Conservation (phyloP, 306 rosid species). For the Crataegus laevigata region DNA sequence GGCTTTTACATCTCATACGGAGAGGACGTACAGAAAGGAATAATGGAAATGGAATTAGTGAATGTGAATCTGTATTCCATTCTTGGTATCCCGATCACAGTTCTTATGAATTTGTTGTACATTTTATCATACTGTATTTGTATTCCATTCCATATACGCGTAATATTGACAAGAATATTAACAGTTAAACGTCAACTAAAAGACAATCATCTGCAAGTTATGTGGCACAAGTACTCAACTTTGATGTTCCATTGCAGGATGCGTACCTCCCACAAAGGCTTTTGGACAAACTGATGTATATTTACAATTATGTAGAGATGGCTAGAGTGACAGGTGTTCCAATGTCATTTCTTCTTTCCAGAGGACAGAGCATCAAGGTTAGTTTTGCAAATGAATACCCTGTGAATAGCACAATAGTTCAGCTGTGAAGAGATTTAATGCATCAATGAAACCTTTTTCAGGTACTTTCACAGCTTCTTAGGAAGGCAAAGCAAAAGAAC, state of each 20-base stretch:
- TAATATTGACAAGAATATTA: neutral
- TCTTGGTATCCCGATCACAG: neutral
- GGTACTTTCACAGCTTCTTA: constrained; percentile 99
- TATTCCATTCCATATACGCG: neutral
- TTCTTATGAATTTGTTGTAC: neutral
- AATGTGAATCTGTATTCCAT: neutral
- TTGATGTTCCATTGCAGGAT: constrained; percentile 50
- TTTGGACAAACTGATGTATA: constrained; percentile 86
- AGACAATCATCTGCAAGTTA: neutral
- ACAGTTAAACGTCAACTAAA: neutral
- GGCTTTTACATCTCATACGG: neutral
- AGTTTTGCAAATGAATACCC: neutral
- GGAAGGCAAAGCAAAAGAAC: constrained; percentile 91
- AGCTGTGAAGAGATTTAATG: constrained; percentile 9
- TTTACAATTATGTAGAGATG: constrained; percentile 98
- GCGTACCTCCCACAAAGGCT: constrained; percentile 98
- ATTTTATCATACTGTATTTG: neutral
- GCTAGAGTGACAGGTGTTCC: constrained; percentile 99
- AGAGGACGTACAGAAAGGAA: neutral
- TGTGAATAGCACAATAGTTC: constrained; percentile 4
- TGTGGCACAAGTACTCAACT: constrained; percentile 6
- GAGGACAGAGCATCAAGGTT: constrained; percentile 97
- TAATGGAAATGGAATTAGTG: neutral
- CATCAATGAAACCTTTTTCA: constrained; percentile 14
- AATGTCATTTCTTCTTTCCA: constrained; percentile 86